These are phyloP conservation scores for Cordyceps sp. DNA, from an alignment of 2,329 filamentous ascomycete genomes.

Conservation along the genomic window DNA sequence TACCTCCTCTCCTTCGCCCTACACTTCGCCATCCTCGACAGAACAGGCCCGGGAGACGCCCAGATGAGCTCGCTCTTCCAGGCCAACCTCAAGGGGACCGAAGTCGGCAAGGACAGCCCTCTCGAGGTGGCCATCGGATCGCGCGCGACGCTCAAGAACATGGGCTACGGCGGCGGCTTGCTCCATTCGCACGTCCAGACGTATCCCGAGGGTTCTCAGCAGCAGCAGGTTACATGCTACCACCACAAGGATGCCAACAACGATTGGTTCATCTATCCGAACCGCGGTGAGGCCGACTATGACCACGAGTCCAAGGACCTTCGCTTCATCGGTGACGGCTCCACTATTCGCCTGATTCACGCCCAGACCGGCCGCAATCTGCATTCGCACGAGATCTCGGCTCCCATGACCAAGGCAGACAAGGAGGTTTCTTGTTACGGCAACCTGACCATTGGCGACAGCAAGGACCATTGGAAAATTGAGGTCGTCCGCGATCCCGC, in stretches of 20 bases:
- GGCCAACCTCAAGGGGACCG: slow-evolving; percentile 83
- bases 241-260: slow-evolving; percentile 99
- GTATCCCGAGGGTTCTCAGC: slow-evolving; percentile 79
- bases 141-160: slow-evolving; percentile 88
- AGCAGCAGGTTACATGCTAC: slow-evolving; percentile 98
- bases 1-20: slow-evolving; percentile 93
- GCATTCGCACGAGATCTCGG: slow-evolving; percentile 81
- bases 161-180: slow-evolving; percentile 95
- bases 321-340: slow-evolving; percentile 62
- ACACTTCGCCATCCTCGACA: slow-evolving; percentile 87
- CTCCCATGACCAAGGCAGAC: slow-evolving; percentile 77
- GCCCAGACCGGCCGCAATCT: slow-evolving; percentile 92
- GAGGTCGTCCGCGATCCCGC: slow-evolving; percentile 85
- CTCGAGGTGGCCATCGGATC: slow-evolving; percentile 85
- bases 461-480: slow-evolving; percentile 93
- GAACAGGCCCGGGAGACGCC: slow-evolving; percentile 90
- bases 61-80: slow-evolving; percentile 99
- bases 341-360: slow-evolving; percentile 75
- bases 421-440: slow-evolving; percentile 93
- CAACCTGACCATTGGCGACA: slow-evolving; percentile 86
- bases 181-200: slow-evolving; percentile 95
- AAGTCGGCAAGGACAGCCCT: slow-evolving; percentile 87
- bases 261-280: slow-evolving; percentile 98
- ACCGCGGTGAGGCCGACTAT: slow-evolving; percentile 60
- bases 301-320: slow-evolving; percentile 48